Evolutionary conservation across 1,284 basidiomycete genomes (phyloP).

Genomic region (Cystobasidium slooffiae): DNA sequence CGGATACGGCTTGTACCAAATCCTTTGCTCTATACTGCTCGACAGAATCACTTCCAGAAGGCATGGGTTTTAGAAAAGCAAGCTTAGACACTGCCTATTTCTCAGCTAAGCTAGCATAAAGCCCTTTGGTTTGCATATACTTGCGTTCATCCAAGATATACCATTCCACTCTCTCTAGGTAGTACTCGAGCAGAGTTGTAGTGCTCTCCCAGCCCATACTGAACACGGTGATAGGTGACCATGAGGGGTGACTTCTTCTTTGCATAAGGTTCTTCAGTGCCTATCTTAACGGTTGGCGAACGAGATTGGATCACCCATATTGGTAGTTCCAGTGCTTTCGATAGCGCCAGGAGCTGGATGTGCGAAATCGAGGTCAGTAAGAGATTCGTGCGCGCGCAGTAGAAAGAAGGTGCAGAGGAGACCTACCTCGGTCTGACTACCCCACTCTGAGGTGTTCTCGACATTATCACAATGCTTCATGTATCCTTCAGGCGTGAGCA

Average conservation of each 20-base stretch:
- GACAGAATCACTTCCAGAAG: too few species aligned
- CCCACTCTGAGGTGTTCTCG: slow-evolving; percentile 86
- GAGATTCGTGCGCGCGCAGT: neutral
- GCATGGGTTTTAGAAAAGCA: too few species aligned
- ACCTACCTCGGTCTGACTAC: slow-evolving; percentile 86
- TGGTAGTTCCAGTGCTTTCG: slow-evolving; percentile 78
- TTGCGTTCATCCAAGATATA: slow-evolving; percentile 4
- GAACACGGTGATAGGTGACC: slow-evolving; percentile 16
- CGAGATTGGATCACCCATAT: slow-evolving; percentile 91
- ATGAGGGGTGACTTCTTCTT: slow-evolving; percentile 48
- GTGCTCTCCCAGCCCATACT: slow-evolving; percentile 23
- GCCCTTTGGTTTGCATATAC: too few species aligned
- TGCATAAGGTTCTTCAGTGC: slow-evolving; percentile 68
- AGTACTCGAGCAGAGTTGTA: slow-evolving; percentile 10
- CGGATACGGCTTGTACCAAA: too few species aligned
- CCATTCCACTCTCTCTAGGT: slow-evolving; percentile 20
- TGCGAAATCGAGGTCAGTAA: neutral
- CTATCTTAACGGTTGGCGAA: slow-evolving; percentile 70
- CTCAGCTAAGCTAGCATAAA: too few species aligned
- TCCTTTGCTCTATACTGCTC: too few species aligned
- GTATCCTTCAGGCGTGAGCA: slow-evolving; percentile 63
- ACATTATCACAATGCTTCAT: slow-evolving; percentile 78
- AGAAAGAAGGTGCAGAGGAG: slow-evolving; percentile 47
- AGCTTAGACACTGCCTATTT: too few species aligned
- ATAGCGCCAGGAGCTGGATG: slow-evolving; percentile 76